Evolutionary conservation across 176 grass and related monocot genomes (phyloP).

Genomic region (Cymbopogon citratus): DNA sequence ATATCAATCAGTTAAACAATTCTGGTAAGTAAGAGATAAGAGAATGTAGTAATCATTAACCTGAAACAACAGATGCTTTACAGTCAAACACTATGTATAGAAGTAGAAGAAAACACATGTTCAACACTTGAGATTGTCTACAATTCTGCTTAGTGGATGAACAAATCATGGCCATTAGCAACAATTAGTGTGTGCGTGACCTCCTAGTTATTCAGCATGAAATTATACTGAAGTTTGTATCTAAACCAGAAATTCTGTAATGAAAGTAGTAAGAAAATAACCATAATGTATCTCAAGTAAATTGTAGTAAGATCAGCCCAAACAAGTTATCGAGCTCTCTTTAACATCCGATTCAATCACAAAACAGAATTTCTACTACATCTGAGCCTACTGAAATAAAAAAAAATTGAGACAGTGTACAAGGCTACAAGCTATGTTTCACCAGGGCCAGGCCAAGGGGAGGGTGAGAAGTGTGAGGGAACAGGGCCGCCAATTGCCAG

Average conservation of each 20-base stretch:
- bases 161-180: background rate
- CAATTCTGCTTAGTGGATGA: background rate
- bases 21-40: background rate
- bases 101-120: background rate
- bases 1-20: background rate
- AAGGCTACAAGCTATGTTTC: background rate
- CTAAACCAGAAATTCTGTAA: background rate
- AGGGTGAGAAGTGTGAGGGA: background rate
- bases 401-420: background rate
- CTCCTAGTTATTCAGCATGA: background rate
- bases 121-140: background rate
- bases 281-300: background rate
- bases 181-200: background rate
- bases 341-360: background rate
- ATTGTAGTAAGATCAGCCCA: background rate
- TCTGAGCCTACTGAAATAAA: background rate
- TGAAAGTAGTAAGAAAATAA: slow-evolving; percentile 1
- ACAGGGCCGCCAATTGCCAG: background rate
- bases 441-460: background rate
- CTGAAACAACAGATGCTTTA: background rate
- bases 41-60: background rate
- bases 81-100: background rate
- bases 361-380: background rate
- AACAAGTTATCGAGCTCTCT: background rate
- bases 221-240: background rate